Base-by-base conservation (phyloP, 805 yeast species). In the Candida alai region DNA sequence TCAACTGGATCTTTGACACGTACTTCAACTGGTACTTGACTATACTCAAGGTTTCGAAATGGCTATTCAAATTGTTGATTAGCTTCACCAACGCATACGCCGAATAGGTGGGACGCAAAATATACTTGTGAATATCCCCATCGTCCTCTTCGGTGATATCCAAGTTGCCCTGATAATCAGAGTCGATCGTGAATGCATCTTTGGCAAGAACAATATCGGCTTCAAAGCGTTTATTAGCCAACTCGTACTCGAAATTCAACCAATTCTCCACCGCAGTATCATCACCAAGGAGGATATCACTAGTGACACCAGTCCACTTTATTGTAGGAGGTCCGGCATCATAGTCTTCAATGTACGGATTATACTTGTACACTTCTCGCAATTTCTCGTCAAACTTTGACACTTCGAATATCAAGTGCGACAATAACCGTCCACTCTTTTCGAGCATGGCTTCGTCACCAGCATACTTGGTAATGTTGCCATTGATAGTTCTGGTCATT, bases 361-460 rank as follows among this genome's bases (percentile, higher is more conserved):
- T 60, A 48, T 66, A 78, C 30, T 65, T 64, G 49, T 71, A 78
- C 3, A 46, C 54, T 17, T 56, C 61, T 7, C 68, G 50, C 5
- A 81, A 43, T 18, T 65, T 52, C 28, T 65, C 72, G 48, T 81
- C 88, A 50, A 80, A 81, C 8, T 69, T 63, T 29, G 78, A 67
- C 5, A 76, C 49, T 46, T 81, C 85, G 32, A 61, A 64, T 5
- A 81, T 68, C 22, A 79, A 54, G 55, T 82, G 87, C 19, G 79
- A 70, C 20, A 80, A 54, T 8, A 76, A 51, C 16, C 73, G 54
- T 1, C 79, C 77, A 32, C 67, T 58, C 15, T 54, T 60, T 26
- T 64, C 69, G 26, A 44, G 37, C 20, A 49, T 46, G 8, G 34
- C 23, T 3, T 45, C 35, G 12, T 45, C 46, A 9, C 47, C 41